Base-by-base conservation (phyloP, 192 early-diverging fungal species). In the Pilobolus umbonatus region DNA sequence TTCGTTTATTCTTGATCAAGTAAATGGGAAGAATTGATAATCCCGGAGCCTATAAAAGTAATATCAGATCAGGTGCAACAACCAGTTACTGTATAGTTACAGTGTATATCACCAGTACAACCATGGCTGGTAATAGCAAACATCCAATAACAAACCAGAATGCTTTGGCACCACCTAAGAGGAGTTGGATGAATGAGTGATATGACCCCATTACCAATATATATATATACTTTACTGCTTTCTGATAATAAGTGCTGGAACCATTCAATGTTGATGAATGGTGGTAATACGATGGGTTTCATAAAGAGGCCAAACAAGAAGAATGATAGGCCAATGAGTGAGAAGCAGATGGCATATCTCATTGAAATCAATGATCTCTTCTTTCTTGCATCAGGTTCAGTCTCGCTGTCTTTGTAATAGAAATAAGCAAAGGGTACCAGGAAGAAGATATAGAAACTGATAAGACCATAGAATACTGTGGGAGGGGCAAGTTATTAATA, bases 371-470 rank as follows among this genome's bases (percentile, higher is more conserved):
- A 30, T 8, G 46, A n/a, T 10, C 70, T 17, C 10, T 80, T 67
- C 48, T 69, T 45, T 0, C 39, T 28, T 1, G 47, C 25, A 2
- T 67, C 56, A 24, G 62, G 57, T 29, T 68, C 72, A 29, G 77
- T 69, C 22, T 75, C 74, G 10, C 71, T 55, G 24, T 80, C 75
- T 36, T 81, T 78, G 66, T 68, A 84, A 60, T 73, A 84, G 60
- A 80, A 81, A 43, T 84, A 84, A 24, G 75, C 64, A 28, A 81
- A 76, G 1, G 82, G 82, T 58, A 84, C 72, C 52, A 77, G 58
- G 34, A 74, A 67, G 55, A 76, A 76, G 29, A 45, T 36, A 32
- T 75, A 75, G 24, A 72, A 55, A 4, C 58, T 60, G 45, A 80
- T 77, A 15, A 70, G 17, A 8, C 68, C 75, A 58, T 80, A 74